Evolutionary conservation across 345 rosid species (phyloP).

Genomic region (Pistacia vera): DNA sequence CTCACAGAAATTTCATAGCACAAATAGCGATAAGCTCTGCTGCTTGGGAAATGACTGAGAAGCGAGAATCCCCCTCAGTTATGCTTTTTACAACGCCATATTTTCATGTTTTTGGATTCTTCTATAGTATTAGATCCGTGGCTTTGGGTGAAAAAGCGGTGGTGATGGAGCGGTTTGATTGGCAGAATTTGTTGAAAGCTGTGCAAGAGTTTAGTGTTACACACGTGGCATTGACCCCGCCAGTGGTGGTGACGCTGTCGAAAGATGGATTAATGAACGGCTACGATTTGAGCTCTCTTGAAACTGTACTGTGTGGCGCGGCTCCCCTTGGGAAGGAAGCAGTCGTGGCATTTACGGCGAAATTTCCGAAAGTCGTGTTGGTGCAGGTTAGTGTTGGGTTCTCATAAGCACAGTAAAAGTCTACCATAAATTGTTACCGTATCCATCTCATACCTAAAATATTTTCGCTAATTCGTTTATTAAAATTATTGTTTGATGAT

Average conservation of each 20-base stretch:
- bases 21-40: background rate
- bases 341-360: constrained; percentile 18
- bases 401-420: background rate
- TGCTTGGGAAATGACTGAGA: background rate
- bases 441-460: too few relatives aligned
- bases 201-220: constrained; percentile 28
- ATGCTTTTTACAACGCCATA: constrained; percentile 27
- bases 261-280: constrained; percentile 10
- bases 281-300: constrained; percentile 30
- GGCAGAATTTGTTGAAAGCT: constrained; percentile 27
- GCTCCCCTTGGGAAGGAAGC: constrained; percentile 39
- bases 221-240: constrained; percentile 30
- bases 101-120: constrained; percentile 34
- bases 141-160: constrained; percentile 29
- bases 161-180: constrained; percentile 36
- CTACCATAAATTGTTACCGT: too few relatives aligned
- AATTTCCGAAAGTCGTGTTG: constrained; percentile 22
- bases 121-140: constrained; percentile 22
- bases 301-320: constrained; percentile 19
- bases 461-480: too few relatives aligned
- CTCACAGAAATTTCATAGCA: constrained; percentile 33
- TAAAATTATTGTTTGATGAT: background rate
- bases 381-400: constrained; percentile 23
- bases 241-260: constrained; percentile 26
- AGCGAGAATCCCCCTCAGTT: constrained; percentile 16